Percentiles rank a stretch among this genome's conserved stretches.
Conservation (phyloP, 495 filamentous ascomycete species). For the Penicillium nucicola region DNA sequence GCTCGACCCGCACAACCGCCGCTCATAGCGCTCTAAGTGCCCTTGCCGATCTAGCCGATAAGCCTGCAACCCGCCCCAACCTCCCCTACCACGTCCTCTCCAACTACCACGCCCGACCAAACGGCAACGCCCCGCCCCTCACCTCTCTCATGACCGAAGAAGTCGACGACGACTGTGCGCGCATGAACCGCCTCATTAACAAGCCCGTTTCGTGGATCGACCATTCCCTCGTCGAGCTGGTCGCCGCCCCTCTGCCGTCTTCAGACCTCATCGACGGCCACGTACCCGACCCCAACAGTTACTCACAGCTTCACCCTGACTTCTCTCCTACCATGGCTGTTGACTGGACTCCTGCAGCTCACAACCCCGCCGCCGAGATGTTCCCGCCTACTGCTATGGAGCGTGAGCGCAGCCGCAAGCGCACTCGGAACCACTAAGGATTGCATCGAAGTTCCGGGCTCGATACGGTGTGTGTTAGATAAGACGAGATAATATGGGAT, state of each 20-base stretch:
- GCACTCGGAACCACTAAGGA: slow-evolving; percentile 21
- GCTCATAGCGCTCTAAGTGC: slow-evolving; percentile 54
- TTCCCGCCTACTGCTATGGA: slow-evolving; percentile 21
- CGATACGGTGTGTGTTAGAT: slow-evolving; percentile 1
- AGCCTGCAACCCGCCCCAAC: slow-evolving; percentile 59
- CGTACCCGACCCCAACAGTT: slow-evolving; percentile 33
- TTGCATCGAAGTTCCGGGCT: background rate
- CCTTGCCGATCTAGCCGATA: slow-evolving; percentile 61
- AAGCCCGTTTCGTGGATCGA: slow-evolving; percentile 41
- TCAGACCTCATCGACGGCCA: slow-evolving; percentile 27
- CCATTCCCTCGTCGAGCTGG: slow-evolving; percentile 31
- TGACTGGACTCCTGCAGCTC: slow-evolving; percentile 29
- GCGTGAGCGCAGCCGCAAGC: slow-evolving; percentile 28
- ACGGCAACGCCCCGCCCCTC: slow-evolving; percentile 47
- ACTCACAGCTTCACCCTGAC: slow-evolving; percentile 40
- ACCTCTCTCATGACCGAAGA: slow-evolving; percentile 55
- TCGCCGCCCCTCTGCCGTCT: slow-evolving; percentile 29
- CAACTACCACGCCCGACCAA: slow-evolving; percentile 47
- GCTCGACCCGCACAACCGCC: slow-evolving; percentile 60
- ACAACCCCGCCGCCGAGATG: slow-evolving; percentile 15
- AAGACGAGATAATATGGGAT: background rate
- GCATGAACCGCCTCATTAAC: slow-evolving; percentile 46
- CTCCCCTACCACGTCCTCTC: slow-evolving; percentile 58
- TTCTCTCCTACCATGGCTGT: slow-evolving; percentile 37
- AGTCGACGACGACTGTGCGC: slow-evolving; percentile 55